Evolutionary conservation across 768 basidiomycete genomes (phyloP), one percentile per base, ranked within the genome.

Genomic region (Filobasidium floriforme): DNA sequence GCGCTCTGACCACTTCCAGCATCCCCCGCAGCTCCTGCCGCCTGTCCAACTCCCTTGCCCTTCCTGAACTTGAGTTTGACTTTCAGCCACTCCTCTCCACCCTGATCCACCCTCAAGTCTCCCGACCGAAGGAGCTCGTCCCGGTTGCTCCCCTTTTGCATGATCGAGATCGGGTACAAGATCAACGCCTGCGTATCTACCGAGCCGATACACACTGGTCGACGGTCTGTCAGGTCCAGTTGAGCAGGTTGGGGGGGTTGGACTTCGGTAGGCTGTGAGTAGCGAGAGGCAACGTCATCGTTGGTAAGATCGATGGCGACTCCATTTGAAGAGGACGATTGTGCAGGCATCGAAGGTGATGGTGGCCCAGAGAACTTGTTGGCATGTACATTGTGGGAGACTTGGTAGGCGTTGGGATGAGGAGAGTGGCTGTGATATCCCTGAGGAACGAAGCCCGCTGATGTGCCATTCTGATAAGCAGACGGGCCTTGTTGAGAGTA

Each of bases 41-140:
- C 29, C 41, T 1, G 18, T 1, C 44, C 62, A 11, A 63, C 29
- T 22, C 40, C 37, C 24, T 59, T 59, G 22, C 29, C 29, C 29
- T 54, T 62, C 41, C 52, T 29, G 43, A 22, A 65, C 52, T 68
- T 68, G 28, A 64, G 57, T 59, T 65, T 68, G 51, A 64, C 61
- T 46, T 64, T 63, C 61, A 69, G 37, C 68, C 68, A 66, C 59
- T 69, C 68, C 19, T 69, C 68, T 15, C 68, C 62, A 4, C 54
- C 62, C 0, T 5, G 4, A 52, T 62, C 61, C 52, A 52, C 29
- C 59, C 68, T 63, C 1, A 66, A 49, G 10, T 69, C 57, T 11
- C 66, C 10, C 11, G 14, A 19, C 7, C 54, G 19, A 1, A 65
- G 29, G 7, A 68, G 22, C 19, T 65, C 67, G 51, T 65, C 67